A percentile compares a stretch with the other conserved stretches of the same genome.
Evolutionary conservation across 345 rosid species (phyloP).

Genomic region (Gossypium raimondii): DNA sequence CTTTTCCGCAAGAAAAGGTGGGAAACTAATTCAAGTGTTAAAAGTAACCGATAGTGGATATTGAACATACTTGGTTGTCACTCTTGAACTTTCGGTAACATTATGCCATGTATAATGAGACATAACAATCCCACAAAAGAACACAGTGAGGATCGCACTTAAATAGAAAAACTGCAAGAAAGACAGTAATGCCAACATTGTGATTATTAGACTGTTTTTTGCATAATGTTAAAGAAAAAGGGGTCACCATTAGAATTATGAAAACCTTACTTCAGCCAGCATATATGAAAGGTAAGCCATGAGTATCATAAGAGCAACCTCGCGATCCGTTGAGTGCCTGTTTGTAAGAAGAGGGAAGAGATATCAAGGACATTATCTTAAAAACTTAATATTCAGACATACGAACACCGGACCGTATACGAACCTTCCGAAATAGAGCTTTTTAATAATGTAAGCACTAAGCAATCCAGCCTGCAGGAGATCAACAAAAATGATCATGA

Average conservation of each 20-base stretch:
- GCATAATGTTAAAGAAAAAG: conserved; percentile 3
- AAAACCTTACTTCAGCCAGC: conserved; percentile 70
- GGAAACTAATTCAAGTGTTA: neutral
- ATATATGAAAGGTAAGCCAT: conserved; percentile 92
- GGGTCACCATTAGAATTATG: neutral
- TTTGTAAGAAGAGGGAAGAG: conserved; percentile 17
- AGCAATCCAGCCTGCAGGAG: conserved; percentile 78
- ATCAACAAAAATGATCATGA: neutral
- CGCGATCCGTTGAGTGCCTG: conserved; percentile 90
- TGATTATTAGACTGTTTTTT: conserved; percentile 14
- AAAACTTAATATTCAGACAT: neutral
- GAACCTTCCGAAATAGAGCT: conserved; percentile 87
- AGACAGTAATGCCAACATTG: conserved; percentile 9
- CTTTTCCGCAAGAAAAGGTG: neutral
- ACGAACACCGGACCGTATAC: conserved; percentile 11
- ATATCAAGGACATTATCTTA: neutral
- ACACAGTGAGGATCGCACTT: conserved; percentile 89
- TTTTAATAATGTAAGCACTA: conserved; percentile 78
- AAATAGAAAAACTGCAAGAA: conserved; percentile 69
- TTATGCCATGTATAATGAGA: conserved; percentile 99
- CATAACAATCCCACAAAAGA: conserved; percentile 97
- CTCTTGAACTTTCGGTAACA: conserved; percentile 84
- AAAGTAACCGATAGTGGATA: neutral
- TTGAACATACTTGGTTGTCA: conserved; percentile 70
- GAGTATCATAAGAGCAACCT: conserved; percentile 91